Conservation (phyloP, 176 grass and related monocot genomes). For the Triticum turgidum region DNA sequence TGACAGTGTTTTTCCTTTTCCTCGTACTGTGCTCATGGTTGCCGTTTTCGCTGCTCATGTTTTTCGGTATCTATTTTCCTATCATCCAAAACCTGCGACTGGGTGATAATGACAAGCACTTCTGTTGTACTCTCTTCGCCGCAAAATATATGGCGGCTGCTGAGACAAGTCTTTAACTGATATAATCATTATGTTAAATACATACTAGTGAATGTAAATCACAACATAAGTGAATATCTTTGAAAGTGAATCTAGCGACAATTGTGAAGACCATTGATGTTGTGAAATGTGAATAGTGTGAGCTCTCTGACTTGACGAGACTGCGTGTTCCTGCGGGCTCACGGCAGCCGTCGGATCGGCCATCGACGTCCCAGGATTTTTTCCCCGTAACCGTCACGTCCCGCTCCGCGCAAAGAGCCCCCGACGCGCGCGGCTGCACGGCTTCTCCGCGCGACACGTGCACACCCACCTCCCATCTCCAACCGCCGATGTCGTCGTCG, state of each 20-base stretch:
- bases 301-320: not conserved
- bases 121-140: no score
- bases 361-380: not conserved
- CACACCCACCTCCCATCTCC: not conserved
- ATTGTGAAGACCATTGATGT: no score
- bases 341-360: not conserved
- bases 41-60: not conserved
- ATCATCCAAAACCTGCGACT: not conserved
- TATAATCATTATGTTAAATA: no score
- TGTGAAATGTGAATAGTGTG: no score
- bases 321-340: not conserved
- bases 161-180: no score
- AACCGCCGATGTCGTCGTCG: constrained; percentile 33
- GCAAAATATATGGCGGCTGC: no score
- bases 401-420: no score
- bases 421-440: not conserved
- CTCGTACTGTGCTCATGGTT: not conserved
- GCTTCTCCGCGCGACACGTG: not conserved
- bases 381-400: not conserved
- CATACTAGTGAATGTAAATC: no score
- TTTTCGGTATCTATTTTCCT: not conserved
- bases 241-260: no score
- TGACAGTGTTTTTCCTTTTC: not conserved
- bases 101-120: no score
- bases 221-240: no score